Conservation (phyloP, 148 eudicot species). For the Gaultheria prostrata region DNA sequence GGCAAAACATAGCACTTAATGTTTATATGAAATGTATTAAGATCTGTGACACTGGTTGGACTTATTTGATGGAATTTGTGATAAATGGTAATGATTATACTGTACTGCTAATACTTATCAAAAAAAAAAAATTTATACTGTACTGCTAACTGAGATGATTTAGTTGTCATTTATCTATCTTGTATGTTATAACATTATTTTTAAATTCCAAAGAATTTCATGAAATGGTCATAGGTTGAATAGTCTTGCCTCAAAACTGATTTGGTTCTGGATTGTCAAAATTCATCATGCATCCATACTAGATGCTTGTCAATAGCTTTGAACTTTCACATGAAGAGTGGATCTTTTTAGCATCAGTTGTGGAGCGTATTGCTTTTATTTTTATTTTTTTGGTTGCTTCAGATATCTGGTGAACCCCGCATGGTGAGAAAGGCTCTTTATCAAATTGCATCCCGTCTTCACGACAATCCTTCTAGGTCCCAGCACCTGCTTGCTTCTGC, state of each 20-base stretch:
- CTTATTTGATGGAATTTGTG: neutral
- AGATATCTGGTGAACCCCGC: conserved; percentile 87
- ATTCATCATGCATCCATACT: neutral
- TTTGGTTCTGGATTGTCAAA: neutral
- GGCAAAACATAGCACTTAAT: neutral
- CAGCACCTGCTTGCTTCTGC: conserved; percentile 84
- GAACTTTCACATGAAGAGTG: neutral
- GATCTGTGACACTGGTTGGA: neutral
- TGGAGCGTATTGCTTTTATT: neutral
- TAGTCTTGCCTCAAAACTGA: neutral
- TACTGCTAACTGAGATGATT: neutral
- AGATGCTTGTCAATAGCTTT: neutral
- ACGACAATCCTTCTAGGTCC: conserved; percentile 90
- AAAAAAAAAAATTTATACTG: no score
- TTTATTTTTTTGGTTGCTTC: conserved; percentile 8
- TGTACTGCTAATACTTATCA: no score
- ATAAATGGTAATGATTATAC: neutral
- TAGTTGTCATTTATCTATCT: neutral
- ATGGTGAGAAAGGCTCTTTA: conserved; percentile 78
- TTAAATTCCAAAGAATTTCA: neutral
- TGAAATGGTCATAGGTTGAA: neutral
- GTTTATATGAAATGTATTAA: neutral
- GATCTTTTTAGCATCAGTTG: neutral
- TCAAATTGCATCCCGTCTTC: conserved; percentile 83
- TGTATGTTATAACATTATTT: neutral